These are phyloP conservation scores for Populus euphratica DNA, from an alignment of 345 rosid species.

Conservation along the genomic window DNA sequence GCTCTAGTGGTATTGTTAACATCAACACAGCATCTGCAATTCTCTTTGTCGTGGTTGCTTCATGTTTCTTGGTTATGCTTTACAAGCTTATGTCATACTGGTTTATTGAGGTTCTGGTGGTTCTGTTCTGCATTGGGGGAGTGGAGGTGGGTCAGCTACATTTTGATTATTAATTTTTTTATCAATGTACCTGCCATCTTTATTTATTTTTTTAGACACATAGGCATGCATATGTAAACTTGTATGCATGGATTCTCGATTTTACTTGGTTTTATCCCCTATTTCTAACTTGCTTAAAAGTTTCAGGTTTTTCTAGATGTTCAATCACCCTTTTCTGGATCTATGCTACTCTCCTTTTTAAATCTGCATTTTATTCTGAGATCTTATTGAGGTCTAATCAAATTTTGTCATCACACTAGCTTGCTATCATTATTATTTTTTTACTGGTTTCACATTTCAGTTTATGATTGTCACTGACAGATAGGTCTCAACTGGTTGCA, in stretches of 20 bases:
- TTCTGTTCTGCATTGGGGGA: constrained; percentile 92
- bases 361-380: neutral
- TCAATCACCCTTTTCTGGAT: neutral
- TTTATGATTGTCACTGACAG: neutral
- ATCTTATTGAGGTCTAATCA: neutral
- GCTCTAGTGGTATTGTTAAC: constrained; percentile 64
- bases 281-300: neutral
- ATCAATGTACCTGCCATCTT: neutral
- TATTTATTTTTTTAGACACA: neutral
- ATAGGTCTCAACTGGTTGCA: neutral
- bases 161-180: neutral
- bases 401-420: neutral
- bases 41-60: constrained; percentile 88
- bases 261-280: neutral
- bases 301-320: neutral
- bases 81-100: constrained; percentile 92
- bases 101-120: constrained; percentile 90
- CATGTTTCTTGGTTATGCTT: constrained; percentile 93
- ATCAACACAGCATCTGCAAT: constrained; percentile 71
- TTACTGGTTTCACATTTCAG: neutral
- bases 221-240: neutral
- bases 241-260: neutral
- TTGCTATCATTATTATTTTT: neutral
- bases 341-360: neutral
- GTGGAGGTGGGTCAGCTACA: constrained; percentile 61